Evolutionary conservation across 2,329 filamentous ascomycete genomes (phyloP), one percentile per base, ranked within the genome.

Genomic region (Cladorrhinum sp.): DNA sequence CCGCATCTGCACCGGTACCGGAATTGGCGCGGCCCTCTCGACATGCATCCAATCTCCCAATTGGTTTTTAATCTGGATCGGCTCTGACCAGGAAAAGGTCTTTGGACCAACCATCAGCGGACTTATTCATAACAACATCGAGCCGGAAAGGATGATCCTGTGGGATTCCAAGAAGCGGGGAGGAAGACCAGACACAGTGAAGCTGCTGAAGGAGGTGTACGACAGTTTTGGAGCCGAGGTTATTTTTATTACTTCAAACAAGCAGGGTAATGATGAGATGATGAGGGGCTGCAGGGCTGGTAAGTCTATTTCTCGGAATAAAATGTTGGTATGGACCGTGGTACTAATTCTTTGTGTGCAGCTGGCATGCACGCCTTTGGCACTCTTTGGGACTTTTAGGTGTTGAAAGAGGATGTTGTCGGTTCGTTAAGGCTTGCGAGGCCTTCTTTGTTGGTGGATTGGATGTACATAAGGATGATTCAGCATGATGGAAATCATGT

Each of bases 31-130:
- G 20, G 74, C 75, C 1, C 66, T 77, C 7, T 76, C 75, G 0
- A 77, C 75, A 7, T 77, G 75, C 66, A 76, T 77, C 61, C 75
- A 77, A 60, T 74, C 68, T 61, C 69, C 68, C 8, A 69, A 76
- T 57, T 76, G 74, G 75, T 77, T 77, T 62, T 71, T 77, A 36
- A 77, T 77, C 61, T 76, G 75, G 74, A 76, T 77, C 48, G 75
- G 75, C 6, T 76, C 74, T 20, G 72, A 77, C 64, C 75, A 76
- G 53, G 75, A 77, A 62, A 73, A 69, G 62, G 76, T 74, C 0
- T 77, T 77, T 64, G 75, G 75, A 0, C 73, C 75, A 29, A 77
- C 74, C 10, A 76, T 77, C 55, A 63, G 74, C 2, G 65, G 69
- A 9, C 67, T 77, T 7, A 76, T 77, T 60, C 70, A 72, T 65